A percentile compares a stretch with the other conserved stretches of the same genome.
These are phyloP conservation scores for Neonothopanus nambi DNA, from an alignment of 1,284 basidiomycete genomes.

Conservation along the genomic window DNA sequence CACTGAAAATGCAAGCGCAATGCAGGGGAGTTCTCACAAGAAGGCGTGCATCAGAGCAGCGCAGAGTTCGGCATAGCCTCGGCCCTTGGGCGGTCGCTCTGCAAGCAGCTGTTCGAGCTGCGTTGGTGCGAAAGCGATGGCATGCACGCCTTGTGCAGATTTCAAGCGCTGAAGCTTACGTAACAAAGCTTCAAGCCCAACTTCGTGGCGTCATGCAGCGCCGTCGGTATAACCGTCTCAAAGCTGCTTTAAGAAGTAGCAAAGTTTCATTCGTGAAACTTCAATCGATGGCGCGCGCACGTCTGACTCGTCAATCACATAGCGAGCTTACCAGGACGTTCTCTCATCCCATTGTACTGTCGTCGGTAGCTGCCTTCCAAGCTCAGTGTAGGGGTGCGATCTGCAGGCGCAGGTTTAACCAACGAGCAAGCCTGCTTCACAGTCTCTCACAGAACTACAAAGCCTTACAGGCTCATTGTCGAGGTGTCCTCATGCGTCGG, in stretches of 20 bases:
- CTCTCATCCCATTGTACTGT: constrained; percentile 48
- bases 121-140: constrained; percentile 54
- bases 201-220: constrained; percentile 74
- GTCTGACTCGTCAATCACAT: constrained; percentile 57
- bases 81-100: constrained; percentile 60
- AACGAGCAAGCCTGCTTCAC: constrained; percentile 42
- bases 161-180: constrained; percentile 36
- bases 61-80: constrained; percentile 47
- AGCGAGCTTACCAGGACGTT: constrained; percentile 66
- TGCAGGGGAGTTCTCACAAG: constrained; percentile 72
- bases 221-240: constrained; percentile 56
- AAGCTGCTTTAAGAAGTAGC: constrained; percentile 60
- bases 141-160: constrained; percentile 43
- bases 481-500: constrained; percentile 78
- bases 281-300: constrained; percentile 72
- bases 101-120: constrained; percentile 71
- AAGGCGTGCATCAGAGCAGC: constrained; percentile 47
- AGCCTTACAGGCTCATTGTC: constrained; percentile 78
- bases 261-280: constrained; percentile 61
- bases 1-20: constrained; percentile 80
- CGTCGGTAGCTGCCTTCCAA: constrained; percentile 69
- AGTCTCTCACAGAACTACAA: constrained; percentile 46
- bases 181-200: constrained; percentile 75
- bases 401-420: constrained; percentile 45
- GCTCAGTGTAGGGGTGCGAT: constrained; percentile 69